Base-by-base conservation (phyloP, 352 stramenopile species). In the Pythium dissimile region DNA sequence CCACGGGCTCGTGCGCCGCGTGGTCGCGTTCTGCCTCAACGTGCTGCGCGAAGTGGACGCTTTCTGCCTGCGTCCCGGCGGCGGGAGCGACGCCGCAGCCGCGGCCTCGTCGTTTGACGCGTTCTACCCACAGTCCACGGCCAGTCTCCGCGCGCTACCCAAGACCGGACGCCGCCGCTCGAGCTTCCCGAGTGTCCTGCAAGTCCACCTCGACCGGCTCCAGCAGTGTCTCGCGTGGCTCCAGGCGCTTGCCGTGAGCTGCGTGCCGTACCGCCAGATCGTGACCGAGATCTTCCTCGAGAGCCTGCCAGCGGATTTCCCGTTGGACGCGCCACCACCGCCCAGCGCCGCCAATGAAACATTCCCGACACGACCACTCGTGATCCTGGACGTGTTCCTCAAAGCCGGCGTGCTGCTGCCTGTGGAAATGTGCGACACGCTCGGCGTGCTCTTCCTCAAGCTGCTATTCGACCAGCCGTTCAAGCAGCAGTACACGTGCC, bases 401-500 rank as follows among this genome's bases (percentile, higher is more conserved):
- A 84, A 87, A 27, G 77, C 75, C 1, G 80, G 84, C 7, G 69
- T 94, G 2, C 32, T 94, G 43, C 58, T 94, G 3, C 84, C 84
- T 4, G 61, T 89, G 9, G 80, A 91, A 41, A 76, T 73, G 34
- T 87, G 76, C 34, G 84, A 94, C 41, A 75, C 77, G 6, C 74
- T 94, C n/a, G 81, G 84, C 8, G 84, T 94, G 15, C 50, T 94
- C 35, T 94, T 88, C 54, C 50, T 94, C 32, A 90, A 92, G 44
- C 66, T 94, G 13, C 60, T 94, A 7, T 92, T 94, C 30, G 84
- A 92, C 62, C 71, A 87, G 49, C 53, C 62, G 28, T 94, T 94
- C 69, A 94, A 94, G 66, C 71, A 88, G 55, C 67, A 75, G 58
- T 94, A 88, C 57, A 91, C 84, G 9, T 86, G 77, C 45, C 76